Evolutionary conservation across 805 yeast genomes (phyloP), one percentile per base, ranked within the genome.

Genomic region (Pichia exigua): DNA sequence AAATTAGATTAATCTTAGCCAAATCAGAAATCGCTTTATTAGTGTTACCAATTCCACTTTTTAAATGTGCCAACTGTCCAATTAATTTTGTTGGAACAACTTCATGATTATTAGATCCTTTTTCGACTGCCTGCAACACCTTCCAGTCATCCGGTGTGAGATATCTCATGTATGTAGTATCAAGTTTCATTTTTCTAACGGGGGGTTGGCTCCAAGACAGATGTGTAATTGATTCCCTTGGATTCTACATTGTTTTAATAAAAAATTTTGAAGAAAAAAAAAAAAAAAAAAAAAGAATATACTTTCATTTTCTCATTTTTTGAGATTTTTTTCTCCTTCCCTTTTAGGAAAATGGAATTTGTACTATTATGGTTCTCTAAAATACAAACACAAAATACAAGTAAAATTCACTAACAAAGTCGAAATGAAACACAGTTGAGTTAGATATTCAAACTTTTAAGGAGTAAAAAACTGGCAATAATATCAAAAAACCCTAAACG

Each of bases 141-240:
- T 86, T 77, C 74, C 88, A 94, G 71, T 94, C 99, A 57, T 90
- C 97, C 8, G 84, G 75, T 57, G 96, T 83, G 65, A 94, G 73
- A 65, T 94, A 94, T 65, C 98, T 77, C 96, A 94, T 88, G 67
- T 89, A 95, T 10, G 94, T 75, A 0, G 95, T 87, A 60, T 94
- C 97, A 49, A 94, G 74, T 77, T 90, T 94, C 97, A 94, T 92
- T 40, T n/a, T 46, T 73, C 44, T 11, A 30, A 13, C 3, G 17
- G 17, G 17, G 3, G 17, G 6, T 13, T n/a, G 17, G n/a, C 13
- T 13, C 3, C 7, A 2, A 13, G 12, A 30, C 4, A 30, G 35
- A 12, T 30, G 3, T 30, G 20, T 47, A 18, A 12, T 44, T 24
- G n/a, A 27, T 9, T 40, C 15, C 22, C 6, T 11, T 46, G 1